Conservation (phyloP, 2,329 filamentous ascomycete species). For the Ceratocystis albifundus region DNA sequence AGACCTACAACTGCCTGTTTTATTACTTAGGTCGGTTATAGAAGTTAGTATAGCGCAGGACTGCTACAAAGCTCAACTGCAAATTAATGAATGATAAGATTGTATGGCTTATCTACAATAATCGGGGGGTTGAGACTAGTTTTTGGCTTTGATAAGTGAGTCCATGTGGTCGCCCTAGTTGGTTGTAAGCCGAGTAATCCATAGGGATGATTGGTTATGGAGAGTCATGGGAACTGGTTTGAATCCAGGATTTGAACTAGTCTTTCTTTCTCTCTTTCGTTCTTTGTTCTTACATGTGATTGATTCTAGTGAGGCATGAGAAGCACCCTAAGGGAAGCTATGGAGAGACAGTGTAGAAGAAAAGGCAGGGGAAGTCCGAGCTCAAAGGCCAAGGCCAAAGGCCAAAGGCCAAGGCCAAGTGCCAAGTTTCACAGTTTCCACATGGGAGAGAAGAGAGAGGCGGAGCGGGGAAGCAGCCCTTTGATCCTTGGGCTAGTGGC, state of each 20-base stretch:
- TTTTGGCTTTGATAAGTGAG: too few species aligned
- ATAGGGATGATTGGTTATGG: too few species aligned
- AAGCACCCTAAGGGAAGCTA: background rate
- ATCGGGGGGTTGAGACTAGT: background rate
- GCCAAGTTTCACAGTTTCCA: background rate
- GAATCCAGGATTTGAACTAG: too few species aligned
- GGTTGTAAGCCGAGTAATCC: too few species aligned
- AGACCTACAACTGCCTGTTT: background rate
- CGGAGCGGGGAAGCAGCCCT: too few species aligned
- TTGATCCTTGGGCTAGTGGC: too few species aligned
- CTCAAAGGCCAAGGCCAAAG: background rate
- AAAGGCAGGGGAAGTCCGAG: background rate
- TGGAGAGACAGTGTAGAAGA: background rate
- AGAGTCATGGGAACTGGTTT: too few species aligned
- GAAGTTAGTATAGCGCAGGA: background rate
- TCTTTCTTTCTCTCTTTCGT: background rate
- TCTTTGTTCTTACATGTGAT: background rate
- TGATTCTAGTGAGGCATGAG: background rate
- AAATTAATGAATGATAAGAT: constrained; percentile 6
- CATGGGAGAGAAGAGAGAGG: too few species aligned
- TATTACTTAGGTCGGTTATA: background rate
- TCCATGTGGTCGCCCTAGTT: too few species aligned
- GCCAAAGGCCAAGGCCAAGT: too few species aligned
- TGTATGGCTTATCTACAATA: background rate
- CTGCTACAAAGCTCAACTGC: background rate